Evolutionary conservation across 352 stramenopile genomes (phyloP), one percentile per base, ranked within the genome.

Genomic region (Phytophthora constricta): DNA sequence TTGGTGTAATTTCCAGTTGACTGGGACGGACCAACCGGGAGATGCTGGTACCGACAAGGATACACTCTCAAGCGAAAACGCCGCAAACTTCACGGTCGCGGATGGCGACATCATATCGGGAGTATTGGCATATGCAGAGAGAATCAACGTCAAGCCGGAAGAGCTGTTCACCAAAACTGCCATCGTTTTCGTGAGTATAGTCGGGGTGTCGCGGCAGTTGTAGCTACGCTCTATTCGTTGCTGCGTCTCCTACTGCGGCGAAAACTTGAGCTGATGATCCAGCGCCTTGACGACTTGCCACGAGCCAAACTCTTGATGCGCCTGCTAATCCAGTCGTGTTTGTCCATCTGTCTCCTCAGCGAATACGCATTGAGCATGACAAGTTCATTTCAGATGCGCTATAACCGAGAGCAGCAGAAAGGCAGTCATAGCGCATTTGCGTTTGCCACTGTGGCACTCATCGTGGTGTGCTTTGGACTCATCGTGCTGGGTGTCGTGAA

Each of bases 331-430:
- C 84, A 92, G 66, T 87, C 80, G 16, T 88, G 80, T 51, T 61
- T 92, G 25, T 90, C 82, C 14, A 87, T 92, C 41, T 90, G 82
- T 46, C 74, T 92, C n/a, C 77, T 92, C 70, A 90, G 81, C 56
- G 84, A 92, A 58, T 92, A 92, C 68, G 84, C 84, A 20, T 62
- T 92, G 51, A 90, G 80, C 68, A 90, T 92, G 82, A 92, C 84
- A 25, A 88, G 79, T 52, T 87, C 80, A 7, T 92, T 92, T 62
- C 84, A 92, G 63, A 83, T 92, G 67, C 84, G 84, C 5, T 92
- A 91, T 69, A 86, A 83, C 45, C 61, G 68, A 42, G 71, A 87
- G 22, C 65, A 79, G 33, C 54, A 68, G 5, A 51, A 68, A 26
- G 72, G 63, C 37, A 86, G 76, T 48, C 70, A 79, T 53, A 82